Evolutionary conservation across 2,329 filamentous ascomycete genomes (phyloP), one percentile per base, ranked within the genome.

Genomic region (Graphiopsis chlorocephala): DNA sequence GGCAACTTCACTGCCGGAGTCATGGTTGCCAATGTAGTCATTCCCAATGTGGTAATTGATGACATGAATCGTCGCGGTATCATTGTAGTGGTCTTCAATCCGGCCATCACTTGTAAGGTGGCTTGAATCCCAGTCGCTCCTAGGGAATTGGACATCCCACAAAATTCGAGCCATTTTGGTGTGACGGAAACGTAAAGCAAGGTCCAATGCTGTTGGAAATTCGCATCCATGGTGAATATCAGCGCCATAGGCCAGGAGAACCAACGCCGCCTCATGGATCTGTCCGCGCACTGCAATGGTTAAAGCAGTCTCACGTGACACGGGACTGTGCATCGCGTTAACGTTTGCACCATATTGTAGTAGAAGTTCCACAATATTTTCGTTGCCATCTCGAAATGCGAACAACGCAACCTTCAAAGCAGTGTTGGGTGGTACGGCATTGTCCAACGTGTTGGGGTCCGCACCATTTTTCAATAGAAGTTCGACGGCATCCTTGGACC

Each of bases 131-230:
- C 38, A 45, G 11, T 45, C 8, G 10, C 38, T 45, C 4, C 1
- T 7, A 11, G 38, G 38, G 8, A 45, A 45, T 4, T 45, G 38
- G n/a, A 10, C n/a, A 20, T 45, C 38, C 38, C 38, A 45, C 38
- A 45, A 45, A 2, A 45, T 7, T 4, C n/a, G 38, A 12, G 17
- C 38, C 7, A 45, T 20, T 4, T 23, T 20, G n/a, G n/a, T 45
- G 8, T 15, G 2, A 0, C 38, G 38, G 1, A 11, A 1, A 2
- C 1, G 1, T 1, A 45, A 12, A 20, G 38, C 38, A 3, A 4
- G 23, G 12, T 45, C 38, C 8, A 45, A 20, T 10, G 38, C 38
- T 23, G 38, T 45, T 23, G 8, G 7, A 23, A 2, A 4, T n/a
- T 23, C 3, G 38, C 3, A 8, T 20, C 38, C 7, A 20, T 20